These are phyloP conservation scores for Cercophora sp. DNA, from an alignment of 495 filamentous ascomycete genomes.

Conservation along the genomic window DNA sequence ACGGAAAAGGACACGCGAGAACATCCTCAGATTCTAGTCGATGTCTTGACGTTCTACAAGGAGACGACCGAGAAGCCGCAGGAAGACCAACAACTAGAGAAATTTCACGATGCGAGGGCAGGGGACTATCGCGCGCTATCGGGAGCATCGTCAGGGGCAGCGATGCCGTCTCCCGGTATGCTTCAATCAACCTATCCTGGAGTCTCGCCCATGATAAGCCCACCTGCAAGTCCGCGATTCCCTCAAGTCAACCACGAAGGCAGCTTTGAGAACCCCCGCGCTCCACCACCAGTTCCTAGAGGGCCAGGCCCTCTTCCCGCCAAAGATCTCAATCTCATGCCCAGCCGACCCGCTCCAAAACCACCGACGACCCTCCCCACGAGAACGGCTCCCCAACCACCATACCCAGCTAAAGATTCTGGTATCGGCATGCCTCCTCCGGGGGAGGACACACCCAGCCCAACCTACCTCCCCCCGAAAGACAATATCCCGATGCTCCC, in stretches of 20 bases:
- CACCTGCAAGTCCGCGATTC: slow-evolving; percentile 87
- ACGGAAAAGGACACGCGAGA: slow-evolving; percentile 93
- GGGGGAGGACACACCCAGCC: slow-evolving; percentile 46
- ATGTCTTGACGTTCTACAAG: slow-evolving; percentile 95
- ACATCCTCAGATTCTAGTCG: slow-evolving; percentile 88
- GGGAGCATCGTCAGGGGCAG: slow-evolving; percentile 34
- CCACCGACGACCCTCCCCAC: slow-evolving; percentile 52
- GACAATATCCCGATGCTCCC: slow-evolving; percentile 50
- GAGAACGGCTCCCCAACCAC: slow-evolving; percentile 43
- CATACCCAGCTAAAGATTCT: slow-evolving; percentile 50
- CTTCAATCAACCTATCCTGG: slow-evolving; percentile 48
- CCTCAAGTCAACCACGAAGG: slow-evolving; percentile 79
- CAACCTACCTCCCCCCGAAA: slow-evolving; percentile 43
- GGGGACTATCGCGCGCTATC: slow-evolving; percentile 50
- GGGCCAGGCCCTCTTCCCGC: slow-evolving; percentile 37
- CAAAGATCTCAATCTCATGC: slow-evolving; percentile 54
- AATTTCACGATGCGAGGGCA: slow-evolving; percentile 81
- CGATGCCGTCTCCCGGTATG: slow-evolving; percentile 41
- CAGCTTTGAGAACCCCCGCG: slow-evolving; percentile 95
- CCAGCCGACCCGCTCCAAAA: slow-evolving; percentile 62
- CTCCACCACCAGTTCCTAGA: slow-evolving; percentile 84
- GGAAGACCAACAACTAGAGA: slow-evolving; percentile 89
- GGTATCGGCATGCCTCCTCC: slow-evolving; percentile 51
- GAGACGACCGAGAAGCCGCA: slow-evolving; percentile 76
- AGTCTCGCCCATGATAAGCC: slow-evolving; percentile 66